Percentiles rank a stretch among this genome's conserved stretches.
These are phyloP conservation scores for Apiospora arundinis DNA, from an alignment of 2,329 filamentous ascomycete species.

Conservation along the genomic window DNA sequence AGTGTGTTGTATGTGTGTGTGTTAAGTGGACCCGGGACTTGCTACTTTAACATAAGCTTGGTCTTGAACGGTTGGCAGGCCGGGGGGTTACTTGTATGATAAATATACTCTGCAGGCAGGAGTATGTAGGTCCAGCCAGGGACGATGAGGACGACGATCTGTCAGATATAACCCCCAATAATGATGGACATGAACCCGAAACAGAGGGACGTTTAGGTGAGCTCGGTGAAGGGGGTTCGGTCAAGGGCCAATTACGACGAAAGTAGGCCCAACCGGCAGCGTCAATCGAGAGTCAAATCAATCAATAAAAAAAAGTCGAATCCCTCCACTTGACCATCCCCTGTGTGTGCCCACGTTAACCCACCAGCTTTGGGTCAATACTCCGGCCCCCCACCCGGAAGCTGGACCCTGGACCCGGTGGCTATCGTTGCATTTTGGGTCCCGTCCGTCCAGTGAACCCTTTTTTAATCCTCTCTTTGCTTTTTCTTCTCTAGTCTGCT, in stretches of 20 bases:
- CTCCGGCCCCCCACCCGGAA: conserved; percentile 12
- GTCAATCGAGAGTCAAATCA: not conserved
- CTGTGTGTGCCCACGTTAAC: not conserved
- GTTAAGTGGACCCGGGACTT: not conserved
- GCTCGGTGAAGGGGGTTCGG: not conserved
- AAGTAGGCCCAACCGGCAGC: not conserved
- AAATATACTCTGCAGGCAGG: not conserved
- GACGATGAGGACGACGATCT: too few relatives aligned
- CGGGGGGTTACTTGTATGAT: too few relatives aligned
- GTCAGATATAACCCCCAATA: not conserved
- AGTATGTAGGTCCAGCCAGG: too few relatives aligned
- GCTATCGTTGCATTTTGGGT: not conserved
- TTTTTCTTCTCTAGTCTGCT: not conserved
- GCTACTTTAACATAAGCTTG: not conserved
- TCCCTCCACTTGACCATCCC: not conserved
- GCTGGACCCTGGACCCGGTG: not conserved
- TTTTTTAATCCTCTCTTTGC: not conserved
- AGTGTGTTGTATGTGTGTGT: not conserved
- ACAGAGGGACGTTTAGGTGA: not conserved
- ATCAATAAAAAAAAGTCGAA: not conserved
- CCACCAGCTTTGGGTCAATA: not conserved
- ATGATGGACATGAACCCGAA: not conserved
- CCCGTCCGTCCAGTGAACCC: not conserved
- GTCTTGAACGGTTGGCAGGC: not conserved
- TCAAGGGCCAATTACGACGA: not conserved